Evolutionary conservation across 1,139 yeast genomes (phyloP).

Genomic region (Geotrichum histeridarum): DNA sequence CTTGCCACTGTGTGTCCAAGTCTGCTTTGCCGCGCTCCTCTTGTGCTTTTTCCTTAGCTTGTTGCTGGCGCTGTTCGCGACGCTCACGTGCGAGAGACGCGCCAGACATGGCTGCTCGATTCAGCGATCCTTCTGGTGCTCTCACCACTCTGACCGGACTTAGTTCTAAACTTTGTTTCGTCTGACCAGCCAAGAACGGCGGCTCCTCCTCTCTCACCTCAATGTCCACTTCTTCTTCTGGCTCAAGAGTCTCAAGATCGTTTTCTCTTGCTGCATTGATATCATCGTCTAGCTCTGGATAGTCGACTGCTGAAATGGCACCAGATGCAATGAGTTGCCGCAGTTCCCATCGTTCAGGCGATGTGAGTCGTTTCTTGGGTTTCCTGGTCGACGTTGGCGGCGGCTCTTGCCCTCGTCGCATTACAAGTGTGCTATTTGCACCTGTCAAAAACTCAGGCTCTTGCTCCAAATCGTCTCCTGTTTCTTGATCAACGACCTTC

Average conservation of each 20-base stretch:
- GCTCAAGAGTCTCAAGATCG: constrained; percentile 37
- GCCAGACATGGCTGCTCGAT: constrained; percentile 72
- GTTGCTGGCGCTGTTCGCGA: constrained; percentile 51
- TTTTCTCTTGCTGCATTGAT: constrained; percentile 34
- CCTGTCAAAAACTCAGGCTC: constrained; percentile 20
- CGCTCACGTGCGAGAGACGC: constrained; percentile 63
- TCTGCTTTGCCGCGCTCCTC: constrained; percentile 33
- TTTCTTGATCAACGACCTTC: constrained; percentile 68
- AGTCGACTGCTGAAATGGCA: constrained; percentile 61
- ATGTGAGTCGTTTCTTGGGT: constrained; percentile 51
- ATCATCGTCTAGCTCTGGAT: constrained; percentile 62
- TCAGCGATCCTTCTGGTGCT: constrained; percentile 75
- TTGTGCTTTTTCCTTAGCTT: constrained; percentile 47
- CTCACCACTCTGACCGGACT: constrained; percentile 55
- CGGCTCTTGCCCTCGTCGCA: constrained; percentile 10
- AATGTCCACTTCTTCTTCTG: constrained; percentile 61
- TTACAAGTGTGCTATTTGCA: constrained; percentile 19
- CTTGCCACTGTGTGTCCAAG: constrained; percentile 33
- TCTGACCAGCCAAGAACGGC: constrained; percentile 59
- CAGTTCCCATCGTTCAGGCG: constrained; percentile 90
- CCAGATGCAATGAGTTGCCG: constrained; percentile 80
- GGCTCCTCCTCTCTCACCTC: constrained; percentile 71
- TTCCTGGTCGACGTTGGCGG: not conserved
- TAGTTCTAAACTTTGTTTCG: constrained; percentile 42
- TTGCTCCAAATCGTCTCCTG: constrained; percentile 47